Percentiles rank a stretch among this genome's conserved stretches.
Conservation (phyloP, 1,284 basidiomycete species). For the Neonothopanus nambi region DNA sequence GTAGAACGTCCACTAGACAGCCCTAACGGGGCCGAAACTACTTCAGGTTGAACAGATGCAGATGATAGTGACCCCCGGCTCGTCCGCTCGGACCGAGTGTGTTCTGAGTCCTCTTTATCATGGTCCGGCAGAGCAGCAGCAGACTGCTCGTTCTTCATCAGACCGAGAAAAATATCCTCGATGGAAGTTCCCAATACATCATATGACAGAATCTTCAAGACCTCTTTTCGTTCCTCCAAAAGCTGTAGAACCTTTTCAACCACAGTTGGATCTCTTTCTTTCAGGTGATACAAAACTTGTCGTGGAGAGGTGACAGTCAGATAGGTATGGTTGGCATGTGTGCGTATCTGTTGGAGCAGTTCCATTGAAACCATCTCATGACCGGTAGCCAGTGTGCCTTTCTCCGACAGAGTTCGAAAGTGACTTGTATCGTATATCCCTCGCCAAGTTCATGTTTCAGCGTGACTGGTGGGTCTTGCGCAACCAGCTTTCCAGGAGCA, state of each 20-base stretch:
- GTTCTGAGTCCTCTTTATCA: background rate
- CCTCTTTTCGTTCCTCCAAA: slow-evolving; percentile 45
- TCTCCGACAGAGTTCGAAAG: slow-evolving; percentile 36
- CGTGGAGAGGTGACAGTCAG: slow-evolving; percentile 39
- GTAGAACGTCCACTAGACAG: slow-evolving; percentile 52
- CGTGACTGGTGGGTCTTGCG: slow-evolving; percentile 69
- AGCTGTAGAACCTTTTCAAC: slow-evolving; percentile 59
- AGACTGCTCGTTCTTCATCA: slow-evolving; percentile 46
- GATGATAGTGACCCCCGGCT: slow-evolving; percentile 3
- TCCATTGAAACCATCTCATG: slow-evolving; percentile 26
- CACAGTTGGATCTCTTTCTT: slow-evolving; percentile 51
- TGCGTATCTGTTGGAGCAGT: slow-evolving; percentile 44
- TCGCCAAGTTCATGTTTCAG: slow-evolving; percentile 73
- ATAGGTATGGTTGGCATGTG: slow-evolving; percentile 48
- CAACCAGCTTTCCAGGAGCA: slow-evolving; percentile 74
- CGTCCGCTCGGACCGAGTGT: background rate
- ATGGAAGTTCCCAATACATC: slow-evolving; percentile 74
- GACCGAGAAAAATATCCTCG: slow-evolving; percentile 76
- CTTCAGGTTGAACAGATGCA: slow-evolving; percentile 2
- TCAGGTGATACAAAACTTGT: slow-evolving; percentile 53
- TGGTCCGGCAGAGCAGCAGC: background rate
- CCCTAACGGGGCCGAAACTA: slow-evolving; percentile 27
- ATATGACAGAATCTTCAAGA: slow-evolving; percentile 49
- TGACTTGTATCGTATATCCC: slow-evolving; percentile 66
- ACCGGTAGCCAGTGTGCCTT: slow-evolving; percentile 14